Percentiles rank a stretch among this genome's conserved stretches.
Evolutionary conservation across 345 rosid species (phyloP).

Genomic region (Gossypium sturtianum): DNA sequence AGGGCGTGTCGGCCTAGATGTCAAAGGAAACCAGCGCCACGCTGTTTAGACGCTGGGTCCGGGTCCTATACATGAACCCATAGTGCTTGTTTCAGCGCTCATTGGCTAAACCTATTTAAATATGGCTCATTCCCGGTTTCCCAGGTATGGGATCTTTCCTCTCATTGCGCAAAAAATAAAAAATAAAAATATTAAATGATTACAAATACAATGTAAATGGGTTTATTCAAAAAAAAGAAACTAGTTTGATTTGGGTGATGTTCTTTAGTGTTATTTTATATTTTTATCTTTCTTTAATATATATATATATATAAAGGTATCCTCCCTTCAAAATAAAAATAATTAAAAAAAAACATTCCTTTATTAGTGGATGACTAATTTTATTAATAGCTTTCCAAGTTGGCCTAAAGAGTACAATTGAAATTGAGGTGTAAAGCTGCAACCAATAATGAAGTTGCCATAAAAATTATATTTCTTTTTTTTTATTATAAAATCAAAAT

Average conservation of each 20-base stretch:
- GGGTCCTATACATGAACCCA: background rate
- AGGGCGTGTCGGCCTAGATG: background rate
- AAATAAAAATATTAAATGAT: no score
- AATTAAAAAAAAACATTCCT: background rate
- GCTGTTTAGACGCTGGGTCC: background rate
- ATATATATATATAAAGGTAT: background rate
- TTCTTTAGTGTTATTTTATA: no score
- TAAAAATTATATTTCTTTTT: background rate
- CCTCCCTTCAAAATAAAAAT: background rate
- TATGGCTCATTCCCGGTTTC: background rate
- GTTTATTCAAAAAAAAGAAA: no score
- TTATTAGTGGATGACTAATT: background rate
- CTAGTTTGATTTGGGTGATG: no score
- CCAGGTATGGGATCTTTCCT: background rate
- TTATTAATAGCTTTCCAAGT: background rate
- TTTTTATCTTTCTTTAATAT: no score
- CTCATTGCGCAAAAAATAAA: background rate
- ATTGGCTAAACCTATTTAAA: background rate
- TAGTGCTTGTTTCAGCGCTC: background rate
- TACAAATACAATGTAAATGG: no score
- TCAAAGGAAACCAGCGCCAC: background rate
- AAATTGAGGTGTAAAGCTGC: background rate
- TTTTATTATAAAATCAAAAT: no score
- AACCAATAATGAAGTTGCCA: background rate
- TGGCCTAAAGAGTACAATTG: background rate